These are phyloP conservation scores for Rhodamnia argentea DNA, from an alignment of 345 rosid species.

Conservation along the genomic window DNA sequence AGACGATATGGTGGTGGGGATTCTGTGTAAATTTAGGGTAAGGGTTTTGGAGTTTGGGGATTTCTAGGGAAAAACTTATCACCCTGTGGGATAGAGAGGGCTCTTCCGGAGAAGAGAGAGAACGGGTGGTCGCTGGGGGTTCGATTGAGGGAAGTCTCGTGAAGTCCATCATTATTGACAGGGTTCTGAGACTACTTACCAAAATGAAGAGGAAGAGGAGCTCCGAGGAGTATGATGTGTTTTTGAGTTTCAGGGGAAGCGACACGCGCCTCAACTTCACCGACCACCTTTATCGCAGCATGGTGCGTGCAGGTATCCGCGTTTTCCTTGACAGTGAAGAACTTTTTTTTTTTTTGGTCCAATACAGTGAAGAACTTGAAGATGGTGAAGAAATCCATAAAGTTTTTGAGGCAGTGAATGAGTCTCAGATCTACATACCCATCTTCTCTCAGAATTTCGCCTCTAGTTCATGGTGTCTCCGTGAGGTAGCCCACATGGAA, in stretches of 20 bases:
- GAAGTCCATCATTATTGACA: too few relatives aligned
- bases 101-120: too few relatives aligned
- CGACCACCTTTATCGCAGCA: neutral
- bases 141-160: too few relatives aligned
- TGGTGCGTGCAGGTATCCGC: neutral
- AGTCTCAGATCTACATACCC: neutral
- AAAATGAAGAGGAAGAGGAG: too few relatives aligned
- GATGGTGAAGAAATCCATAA: neutral
- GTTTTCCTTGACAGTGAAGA: neutral
- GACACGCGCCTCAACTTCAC: neutral
- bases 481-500: neutral
- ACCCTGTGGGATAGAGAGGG: too few relatives aligned
- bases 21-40: too few relatives aligned
- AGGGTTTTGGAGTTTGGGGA: too few relatives aligned
- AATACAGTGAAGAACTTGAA: accelerated
- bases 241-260: neutral
- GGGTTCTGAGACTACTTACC: too few relatives aligned
- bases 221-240: neutral
- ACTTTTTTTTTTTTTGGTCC: too few relatives aligned
- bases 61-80: too few relatives aligned
- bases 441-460: neutral
- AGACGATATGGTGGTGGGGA: too few relatives aligned
- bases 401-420: neutral
- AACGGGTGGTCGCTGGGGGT: too few relatives aligned
- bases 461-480: neutral